phyloP scores from a whole-genome alignment of 2,329 filamentous ascomycete genomes.

The Onygenales sp. region DNA sequence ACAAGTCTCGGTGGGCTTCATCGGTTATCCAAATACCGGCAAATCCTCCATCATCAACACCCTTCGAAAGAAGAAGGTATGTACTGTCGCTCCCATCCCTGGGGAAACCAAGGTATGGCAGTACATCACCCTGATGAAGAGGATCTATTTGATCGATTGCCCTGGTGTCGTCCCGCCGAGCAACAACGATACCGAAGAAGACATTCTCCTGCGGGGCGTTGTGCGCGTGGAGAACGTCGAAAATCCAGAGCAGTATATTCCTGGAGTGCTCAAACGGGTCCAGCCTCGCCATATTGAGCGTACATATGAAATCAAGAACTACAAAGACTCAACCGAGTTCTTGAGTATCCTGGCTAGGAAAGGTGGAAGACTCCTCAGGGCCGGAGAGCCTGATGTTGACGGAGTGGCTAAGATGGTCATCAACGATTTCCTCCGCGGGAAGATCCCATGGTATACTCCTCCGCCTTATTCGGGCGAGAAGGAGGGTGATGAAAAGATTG shows the following conservation, averaged over 20 bases:
- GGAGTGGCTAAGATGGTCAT: slow-evolving; percentile 94
- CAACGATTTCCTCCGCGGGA: slow-evolving; percentile 91
- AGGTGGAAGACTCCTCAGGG: slow-evolving; percentile 73
- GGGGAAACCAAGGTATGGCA: slow-evolving; percentile 98
- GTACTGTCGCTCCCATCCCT: slow-evolving; percentile 86
- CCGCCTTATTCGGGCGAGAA: slow-evolving; percentile 53
- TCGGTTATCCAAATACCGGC: slow-evolving; percentile 86
- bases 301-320: slow-evolving; percentile 81
- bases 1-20: slow-evolving; percentile 85
- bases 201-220: slow-evolving; percentile 82
- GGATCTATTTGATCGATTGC: slow-evolving; percentile 92
- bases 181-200: slow-evolving; percentile 70
- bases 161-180: slow-evolving; percentile 93
- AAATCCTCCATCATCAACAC: slow-evolving; percentile 98
- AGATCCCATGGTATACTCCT: slow-evolving; percentile 91
- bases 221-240: slow-evolving; percentile 94
- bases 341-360: slow-evolving; percentile 81
- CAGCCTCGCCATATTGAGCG: slow-evolving; percentile 83
- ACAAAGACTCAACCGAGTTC: slow-evolving; percentile 68
- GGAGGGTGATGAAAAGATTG: slow-evolving; percentile 42
- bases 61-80: slow-evolving; percentile 85
- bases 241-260: slow-evolving; percentile 91
- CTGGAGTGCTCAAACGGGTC: slow-evolving; percentile 67
- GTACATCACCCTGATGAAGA: slow-evolving; percentile 90
- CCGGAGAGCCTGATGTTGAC: slow-evolving; percentile 90